Conservation (phyloP, 345 rosid genomes). For the Murraya koenigii region DNA sequence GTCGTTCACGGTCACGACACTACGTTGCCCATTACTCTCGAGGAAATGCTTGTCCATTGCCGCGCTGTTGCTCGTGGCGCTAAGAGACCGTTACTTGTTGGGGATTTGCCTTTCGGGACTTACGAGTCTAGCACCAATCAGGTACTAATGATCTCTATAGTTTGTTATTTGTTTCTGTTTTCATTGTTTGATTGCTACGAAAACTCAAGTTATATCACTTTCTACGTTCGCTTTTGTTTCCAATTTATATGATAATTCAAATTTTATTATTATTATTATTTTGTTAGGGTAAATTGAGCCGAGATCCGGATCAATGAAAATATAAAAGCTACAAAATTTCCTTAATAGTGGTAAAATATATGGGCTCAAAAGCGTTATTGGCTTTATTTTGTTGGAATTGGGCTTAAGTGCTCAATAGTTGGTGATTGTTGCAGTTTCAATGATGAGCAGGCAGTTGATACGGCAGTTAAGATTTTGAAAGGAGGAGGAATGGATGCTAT, state of each 20-base stretch:
- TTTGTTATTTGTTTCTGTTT: not conserved
- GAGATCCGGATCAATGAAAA: not conserved
- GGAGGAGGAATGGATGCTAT: slow-evolving; percentile 96
- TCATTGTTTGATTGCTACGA: too few relatives aligned
- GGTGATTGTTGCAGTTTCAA: slow-evolving; percentile 27
- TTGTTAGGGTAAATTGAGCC: not conserved
- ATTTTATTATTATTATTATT: not conserved
- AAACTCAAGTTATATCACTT: too few relatives aligned
- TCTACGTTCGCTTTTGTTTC: not conserved
- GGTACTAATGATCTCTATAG: slow-evolving; percentile 29
- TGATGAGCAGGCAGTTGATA: slow-evolving; percentile 78
- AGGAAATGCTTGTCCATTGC: slow-evolving; percentile 92
- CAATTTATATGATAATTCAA: too few relatives aligned
- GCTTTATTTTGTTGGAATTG: not conserved
- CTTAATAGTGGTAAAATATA: not conserved
- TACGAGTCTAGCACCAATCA: slow-evolving; percentile 70
- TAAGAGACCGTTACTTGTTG: slow-evolving; percentile 70
- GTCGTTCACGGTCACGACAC: slow-evolving; percentile 96
- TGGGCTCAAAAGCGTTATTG: not conserved
- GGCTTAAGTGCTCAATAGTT: slow-evolving; percentile 16
- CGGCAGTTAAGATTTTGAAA: slow-evolving; percentile 74
- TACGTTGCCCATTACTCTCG: slow-evolving; percentile 85
- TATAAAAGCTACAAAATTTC: not conserved
- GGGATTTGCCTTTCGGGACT: slow-evolving; percentile 88
- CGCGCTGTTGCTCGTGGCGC: slow-evolving; percentile 92